A percentile compares a stretch with the other conserved stretches of the same genome.
Conservation (phyloP, 805 yeast species). For the Nakazawaea peltata region DNA sequence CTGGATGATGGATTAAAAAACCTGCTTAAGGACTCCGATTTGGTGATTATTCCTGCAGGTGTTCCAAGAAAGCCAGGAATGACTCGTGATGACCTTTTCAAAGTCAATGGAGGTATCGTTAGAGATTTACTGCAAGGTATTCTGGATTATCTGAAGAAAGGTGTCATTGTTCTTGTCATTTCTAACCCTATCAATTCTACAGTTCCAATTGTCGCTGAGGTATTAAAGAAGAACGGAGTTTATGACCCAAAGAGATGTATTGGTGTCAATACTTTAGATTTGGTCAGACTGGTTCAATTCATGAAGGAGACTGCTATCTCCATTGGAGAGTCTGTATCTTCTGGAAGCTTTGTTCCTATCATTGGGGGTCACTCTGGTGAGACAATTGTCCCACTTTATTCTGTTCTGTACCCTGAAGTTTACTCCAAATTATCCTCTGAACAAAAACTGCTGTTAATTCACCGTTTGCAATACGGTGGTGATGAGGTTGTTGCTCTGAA, state of each 20-base stretch:
- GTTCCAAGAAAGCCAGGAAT: constrained; percentile 60
- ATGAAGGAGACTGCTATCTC: constrained; percentile 41
- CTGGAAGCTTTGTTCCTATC: constrained; percentile 50
- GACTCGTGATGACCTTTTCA: constrained; percentile 57
- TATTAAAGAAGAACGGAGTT: constrained; percentile 57
- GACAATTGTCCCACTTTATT: constrained; percentile 82
- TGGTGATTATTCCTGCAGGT: constrained; percentile 54
- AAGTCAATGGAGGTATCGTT: constrained; percentile 48
- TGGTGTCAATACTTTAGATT: constrained; percentile 86
- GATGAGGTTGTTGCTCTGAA: constrained; percentile 93
- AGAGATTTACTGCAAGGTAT: constrained; percentile 42
- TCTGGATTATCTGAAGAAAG: constrained; percentile 47
- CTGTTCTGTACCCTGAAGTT: constrained; percentile 27
- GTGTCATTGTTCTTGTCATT: constrained; percentile 72
- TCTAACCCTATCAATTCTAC: constrained; percentile 94
- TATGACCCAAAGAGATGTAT: constrained; percentile 67
- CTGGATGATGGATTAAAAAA: constrained; percentile 22
- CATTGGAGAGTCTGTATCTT: constrained; percentile 26
- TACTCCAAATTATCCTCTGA: constrained; percentile 23
- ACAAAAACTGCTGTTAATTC: constrained; percentile 42
- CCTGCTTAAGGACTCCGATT: constrained; percentile 36
- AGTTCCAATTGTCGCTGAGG: constrained; percentile 82
- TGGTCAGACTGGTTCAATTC: constrained; percentile 82
- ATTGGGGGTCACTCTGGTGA: constrained; percentile 95
- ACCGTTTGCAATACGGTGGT: constrained; percentile 95